Base-by-base conservation (phyloP, 306 rosid species). In the Oxytropis ochrocephala region DNA sequence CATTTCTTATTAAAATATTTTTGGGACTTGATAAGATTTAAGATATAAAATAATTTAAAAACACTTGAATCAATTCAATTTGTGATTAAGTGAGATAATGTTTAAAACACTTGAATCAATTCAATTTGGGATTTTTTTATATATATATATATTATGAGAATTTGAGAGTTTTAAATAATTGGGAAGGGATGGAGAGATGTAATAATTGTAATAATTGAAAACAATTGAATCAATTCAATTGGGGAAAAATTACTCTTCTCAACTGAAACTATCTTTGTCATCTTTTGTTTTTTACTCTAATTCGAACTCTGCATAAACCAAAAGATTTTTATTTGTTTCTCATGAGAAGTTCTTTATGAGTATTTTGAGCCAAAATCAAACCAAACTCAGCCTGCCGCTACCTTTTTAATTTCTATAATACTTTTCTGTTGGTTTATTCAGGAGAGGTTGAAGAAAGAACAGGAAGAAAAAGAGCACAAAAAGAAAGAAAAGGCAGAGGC, bases 401-500 rank as follows among this genome's bases (percentile, higher is more conserved):
- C 66, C 39, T 33, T 55, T 16, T 52, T 47, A 60, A 2, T 39
- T 63, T 68, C 11, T n/a, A n/a, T 10, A 39, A 24, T 43, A 29
- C 7, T 42, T 68, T 48, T 46, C n/a, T 65, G 17, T 32, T 81
- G 35, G 48, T 68, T 33, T 69, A 35, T 49, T 62, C 87, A 92
- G 98, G 94, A 70, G 87, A 89, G 92, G 87, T 75, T 92, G 81
- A 89, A 89, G 82, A 89, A 92, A 77, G 96, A 89, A 75, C 96
- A 87, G 72, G 98, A 92, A 74, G 96, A 87, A 72, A 86, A 92
- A 80, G 98, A 92, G 69, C 91, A 86, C 51, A 92, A 88, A 73
- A 89, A 83, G 85, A 89, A 85, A 79, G 92, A 89, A 65, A 90
- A 92, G 75, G 95, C 95, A 1, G 91, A 92, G 78, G 91, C 98